Evolutionary conservation across 805 yeast species (phyloP), one percentile per base, ranked within the genome.

Genomic region (Hanseniaspora lindneri): DNA sequence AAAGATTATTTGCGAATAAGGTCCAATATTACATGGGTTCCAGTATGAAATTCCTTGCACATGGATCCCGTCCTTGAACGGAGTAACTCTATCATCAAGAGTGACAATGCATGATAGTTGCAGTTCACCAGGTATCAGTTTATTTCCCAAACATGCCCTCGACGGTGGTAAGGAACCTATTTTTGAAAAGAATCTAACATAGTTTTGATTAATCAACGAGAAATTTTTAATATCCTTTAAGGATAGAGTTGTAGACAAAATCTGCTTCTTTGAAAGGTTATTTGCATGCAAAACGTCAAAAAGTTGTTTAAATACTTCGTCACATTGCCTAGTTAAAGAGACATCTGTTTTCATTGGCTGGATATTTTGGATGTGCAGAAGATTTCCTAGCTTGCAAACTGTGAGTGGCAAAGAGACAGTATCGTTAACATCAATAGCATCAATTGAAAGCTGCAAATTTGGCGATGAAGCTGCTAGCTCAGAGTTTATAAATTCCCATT

Each of bases 11-110:
- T 92, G 98, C 0, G 98, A 89, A 60, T 92, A 92, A 0, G 98
- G 98, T 0, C 98, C 98, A 40, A 92, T 92, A 55, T 92, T 92
- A 32, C 95, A 89, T 0, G 98, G 98, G 0, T 96, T 97, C 98
- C 98, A 92, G 61, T 83, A 88, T 35, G 96, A 87, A 51, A 88
- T 71, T 1, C 96, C 87, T 56, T 92, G 89, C 8, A 92, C 86
- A 58, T 92, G 97, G 14, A 89, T 66, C 0, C 97, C 96, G 27
- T 65, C 66, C 55, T 81, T 81, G 10, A 54, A 55, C 0, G 19
- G 8, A 17, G 29, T 28, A 1, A 46, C 32, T 2, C 51, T 27
- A 7, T 49, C 32, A 32, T 47, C 27, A 23, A 62, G 54, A 16
- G 77, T 57, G 0, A 73, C 72, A 13, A 73, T 66, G 14, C 81